Percentiles rank a stretch among this genome's conserved stretches.
Evolutionary conservation across 129 eudicot genomes (phyloP).

Genomic region (Flaveria linearis): DNA sequence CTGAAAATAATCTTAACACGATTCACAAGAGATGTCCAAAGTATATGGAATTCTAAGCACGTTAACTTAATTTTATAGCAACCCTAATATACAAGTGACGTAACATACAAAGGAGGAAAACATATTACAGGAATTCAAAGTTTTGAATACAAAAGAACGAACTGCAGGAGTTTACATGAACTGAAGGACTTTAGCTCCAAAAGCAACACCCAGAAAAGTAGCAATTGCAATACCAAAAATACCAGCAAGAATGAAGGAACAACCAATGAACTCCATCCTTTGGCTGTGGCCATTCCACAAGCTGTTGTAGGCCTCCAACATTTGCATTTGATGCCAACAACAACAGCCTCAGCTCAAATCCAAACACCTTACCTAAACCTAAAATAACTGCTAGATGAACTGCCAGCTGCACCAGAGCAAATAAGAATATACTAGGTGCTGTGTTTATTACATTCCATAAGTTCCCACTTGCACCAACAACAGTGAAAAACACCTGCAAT

Average conservation of each 20-base stretch:
- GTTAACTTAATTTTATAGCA: too few relatives aligned
- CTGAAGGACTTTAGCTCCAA: constrained; percentile 58
- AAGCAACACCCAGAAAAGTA: constrained; percentile 75
- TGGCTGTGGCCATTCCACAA: constrained; percentile 86
- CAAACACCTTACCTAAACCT: constrained; percentile 66
- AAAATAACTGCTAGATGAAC: constrained; percentile 78
- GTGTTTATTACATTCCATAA: constrained; percentile 65
- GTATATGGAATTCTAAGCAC: too few relatives aligned
- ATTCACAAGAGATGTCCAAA: too few relatives aligned
- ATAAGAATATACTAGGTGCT: constrained; percentile 81
- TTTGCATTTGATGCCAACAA: constrained; percentile 86
- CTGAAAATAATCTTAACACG: too few relatives aligned
- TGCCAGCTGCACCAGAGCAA: constrained; percentile 61
- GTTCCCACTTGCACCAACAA: constrained; percentile 81
- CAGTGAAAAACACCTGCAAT: constrained; percentile 63
- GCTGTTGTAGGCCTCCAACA: constrained; percentile 91
- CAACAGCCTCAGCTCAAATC: constrained; percentile 54
- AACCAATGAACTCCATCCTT: constrained; percentile 79
- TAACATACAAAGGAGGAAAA: too few relatives aligned
- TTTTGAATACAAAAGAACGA: too few relatives aligned
- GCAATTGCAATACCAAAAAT: constrained; percentile 83
- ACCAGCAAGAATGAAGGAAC: constrained; percentile 81
- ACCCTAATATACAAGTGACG: too few relatives aligned
- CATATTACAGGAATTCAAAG: too few relatives aligned
- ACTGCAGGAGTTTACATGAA: constrained; percentile 42